Conservation (phyloP, 139 green algal genomes). For the Monoraphidium neglectum region DNA sequence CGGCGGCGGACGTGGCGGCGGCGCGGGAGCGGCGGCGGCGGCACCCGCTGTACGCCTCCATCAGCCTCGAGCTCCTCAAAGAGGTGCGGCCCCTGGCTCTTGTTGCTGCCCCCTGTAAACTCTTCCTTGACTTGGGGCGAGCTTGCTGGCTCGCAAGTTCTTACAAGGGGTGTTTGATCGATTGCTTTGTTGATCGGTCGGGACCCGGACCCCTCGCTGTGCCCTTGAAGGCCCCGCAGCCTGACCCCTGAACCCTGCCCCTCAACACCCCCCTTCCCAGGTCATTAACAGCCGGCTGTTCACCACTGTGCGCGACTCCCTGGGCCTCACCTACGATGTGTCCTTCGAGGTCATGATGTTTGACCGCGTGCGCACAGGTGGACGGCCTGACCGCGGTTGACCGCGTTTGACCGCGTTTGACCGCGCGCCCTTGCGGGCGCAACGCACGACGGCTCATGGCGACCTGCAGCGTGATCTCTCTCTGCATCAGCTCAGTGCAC, state of each 20-base stretch:
- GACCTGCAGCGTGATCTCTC: background rate
- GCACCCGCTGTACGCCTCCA: constrained; percentile 89
- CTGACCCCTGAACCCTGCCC: constrained; percentile 44
- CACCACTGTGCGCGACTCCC: constrained; percentile 92
- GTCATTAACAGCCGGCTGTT: constrained; percentile 97
- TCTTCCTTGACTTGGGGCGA: too few relatives aligned
- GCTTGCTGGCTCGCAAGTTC: too few relatives aligned
- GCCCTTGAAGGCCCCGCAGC: too few relatives aligned
- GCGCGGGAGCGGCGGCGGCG: constrained; percentile 51
- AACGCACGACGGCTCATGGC: too few relatives aligned
- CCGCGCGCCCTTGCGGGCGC: too few relatives aligned
- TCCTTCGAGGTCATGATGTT: constrained; percentile 85
- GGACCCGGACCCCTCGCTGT: too few relatives aligned
- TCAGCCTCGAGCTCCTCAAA: constrained; percentile 63
- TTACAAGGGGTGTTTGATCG: too few relatives aligned
- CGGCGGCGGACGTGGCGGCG: constrained; percentile 12
- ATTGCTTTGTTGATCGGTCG: too few relatives aligned
- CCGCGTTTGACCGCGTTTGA: constrained; percentile 54
- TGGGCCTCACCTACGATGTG: constrained; percentile 99
- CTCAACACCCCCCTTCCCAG: constrained; percentile 74
- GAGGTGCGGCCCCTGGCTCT: constrained; percentile 38
- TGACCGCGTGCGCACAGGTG: background rate
- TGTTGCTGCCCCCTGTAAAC: constrained; percentile 1
- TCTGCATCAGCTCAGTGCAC: too few relatives aligned
- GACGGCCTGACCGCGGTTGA: constrained; percentile 16